Base-by-base conservation (phyloP, 495 filamentous ascomycete genomes). In the Aspergillus olivimuriae region DNA sequence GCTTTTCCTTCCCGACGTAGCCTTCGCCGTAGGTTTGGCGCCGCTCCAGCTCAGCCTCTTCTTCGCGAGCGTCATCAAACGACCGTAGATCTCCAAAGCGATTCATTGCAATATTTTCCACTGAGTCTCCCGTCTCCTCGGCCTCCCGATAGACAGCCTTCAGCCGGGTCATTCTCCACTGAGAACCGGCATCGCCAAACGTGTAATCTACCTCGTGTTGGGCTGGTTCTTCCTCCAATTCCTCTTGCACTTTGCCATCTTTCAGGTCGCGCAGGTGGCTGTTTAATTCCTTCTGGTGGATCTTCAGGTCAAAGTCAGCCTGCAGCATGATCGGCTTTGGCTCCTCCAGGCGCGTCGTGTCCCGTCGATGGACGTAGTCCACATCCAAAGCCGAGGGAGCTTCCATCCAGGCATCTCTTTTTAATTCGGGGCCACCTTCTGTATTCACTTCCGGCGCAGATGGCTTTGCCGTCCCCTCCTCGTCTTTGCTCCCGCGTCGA, bases 81-180 rank as follows among this genome's bases (percentile, higher is more conserved):
- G 83, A 82, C 18, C 82, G 76, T 16, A 99, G 61, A 52, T 80
- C 80, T 10, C 91, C 94, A 58, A 84, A 95, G 39, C 86, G 72
- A 51, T 94, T 83, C 19, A 83, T 46, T 1, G 92, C 92, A 41
- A 95, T 68, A 20, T 89, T 86, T 19, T 97, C 90, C 14, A 92
- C 69, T 5, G 77, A 30, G 39, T 70, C 73, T 2, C 82, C 82
- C 8, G 69, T 81, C 55, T 91, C 82, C 51, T 94, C 75, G 0
- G 87, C 83, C 43, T 82, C 77, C 39, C 82, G 76, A 65, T 94
- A 95, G 14, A 95, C 83, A 5, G 82, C 84, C 52, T 84, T 88
- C 20, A 99, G 75, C 57, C 87, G 95, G 23, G 82, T 91, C 91
- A 97, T 96, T 34, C 92, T 81, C 91, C 94, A 99, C 48, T 84